phyloP scores from a whole-genome alignment of 306 rosid species.

The Coriaria nepalensis region DNA sequence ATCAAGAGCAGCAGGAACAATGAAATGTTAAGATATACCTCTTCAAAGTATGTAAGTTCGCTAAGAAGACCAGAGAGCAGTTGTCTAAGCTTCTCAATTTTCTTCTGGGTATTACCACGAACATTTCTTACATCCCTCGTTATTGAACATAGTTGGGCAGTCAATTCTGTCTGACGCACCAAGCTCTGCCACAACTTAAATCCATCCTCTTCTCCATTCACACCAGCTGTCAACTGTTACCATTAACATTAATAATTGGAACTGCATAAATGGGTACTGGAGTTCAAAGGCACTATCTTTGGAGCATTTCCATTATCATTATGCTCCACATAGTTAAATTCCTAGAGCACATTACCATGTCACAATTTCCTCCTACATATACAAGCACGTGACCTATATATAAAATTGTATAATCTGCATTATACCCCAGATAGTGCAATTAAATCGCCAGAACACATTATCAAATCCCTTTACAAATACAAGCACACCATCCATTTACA shows the following conservation, averaged over 20 bases:
- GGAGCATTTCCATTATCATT: slow-evolving; percentile 8
- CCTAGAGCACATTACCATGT: too few relatives aligned
- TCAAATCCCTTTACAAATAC: too few relatives aligned
- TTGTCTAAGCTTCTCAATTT: slow-evolving; percentile 93
- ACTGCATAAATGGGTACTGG: too few relatives aligned
- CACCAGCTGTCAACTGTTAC: slow-evolving; percentile 52
- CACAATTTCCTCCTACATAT: too few relatives aligned
- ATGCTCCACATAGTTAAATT: slow-evolving; percentile 7
- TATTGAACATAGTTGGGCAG: slow-evolving; percentile 89
- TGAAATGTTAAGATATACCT: slow-evolving; percentile 38
- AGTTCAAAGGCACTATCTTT: slow-evolving; percentile 10
- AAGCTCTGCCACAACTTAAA: slow-evolving; percentile 84
- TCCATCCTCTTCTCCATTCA: slow-evolving; percentile 80
- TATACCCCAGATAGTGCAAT: too few relatives aligned
- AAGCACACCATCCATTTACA: neutral
- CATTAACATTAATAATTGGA: slow-evolving; percentile 9
- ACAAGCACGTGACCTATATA: too few relatives aligned
- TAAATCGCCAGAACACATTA: too few relatives aligned
- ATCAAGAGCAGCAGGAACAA: neutral
- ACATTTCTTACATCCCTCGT: slow-evolving; percentile 81
- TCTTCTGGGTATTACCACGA: slow-evolving; percentile 92
- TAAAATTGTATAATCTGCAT: too few relatives aligned
- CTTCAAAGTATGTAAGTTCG: slow-evolving; percentile 90
- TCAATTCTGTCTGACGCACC: slow-evolving; percentile 91
- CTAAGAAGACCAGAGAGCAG: slow-evolving; percentile 92